Evolutionary conservation across 257 asterid genomes (phyloP).

Genomic region (Solanum sejunctum): DNA sequence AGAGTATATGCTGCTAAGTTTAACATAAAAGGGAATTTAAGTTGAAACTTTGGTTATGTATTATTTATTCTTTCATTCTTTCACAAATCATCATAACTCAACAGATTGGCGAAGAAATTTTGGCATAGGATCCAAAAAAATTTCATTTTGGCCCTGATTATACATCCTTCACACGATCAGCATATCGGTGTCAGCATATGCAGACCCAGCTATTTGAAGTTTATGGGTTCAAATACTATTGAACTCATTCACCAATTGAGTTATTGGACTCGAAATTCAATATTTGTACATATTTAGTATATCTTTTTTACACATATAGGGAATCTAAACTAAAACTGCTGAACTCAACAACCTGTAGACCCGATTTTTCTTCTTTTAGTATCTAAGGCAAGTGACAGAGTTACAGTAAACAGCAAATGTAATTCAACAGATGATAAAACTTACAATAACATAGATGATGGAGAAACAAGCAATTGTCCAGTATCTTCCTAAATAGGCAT

Average conservation of each 20-base stretch:
- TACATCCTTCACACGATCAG: background rate
- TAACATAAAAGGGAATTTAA: background rate
- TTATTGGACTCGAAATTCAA: background rate
- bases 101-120: background rate
- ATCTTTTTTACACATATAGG: background rate
- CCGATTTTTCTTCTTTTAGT: background rate
- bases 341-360: background rate
- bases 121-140: background rate
- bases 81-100: background rate
- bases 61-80: background rate
- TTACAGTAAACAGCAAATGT: background rate
- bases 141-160: background rate
- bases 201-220: background rate
- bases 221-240: background rate
- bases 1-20: background rate
- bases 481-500: constrained; percentile 63
- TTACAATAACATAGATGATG: constrained; percentile 49
- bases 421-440: background rate
- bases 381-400: background rate
- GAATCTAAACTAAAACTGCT: background rate
- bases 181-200: background rate
- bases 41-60: background rate
- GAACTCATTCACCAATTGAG: background rate
- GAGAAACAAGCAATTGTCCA: constrained; percentile 69
- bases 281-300: background rate